Percentiles rank a stretch among this genome's conserved stretches.
Evolutionary conservation across 2,329 filamentous ascomycete species (phyloP).

Genomic region (Cladophialophora exuberans): DNA sequence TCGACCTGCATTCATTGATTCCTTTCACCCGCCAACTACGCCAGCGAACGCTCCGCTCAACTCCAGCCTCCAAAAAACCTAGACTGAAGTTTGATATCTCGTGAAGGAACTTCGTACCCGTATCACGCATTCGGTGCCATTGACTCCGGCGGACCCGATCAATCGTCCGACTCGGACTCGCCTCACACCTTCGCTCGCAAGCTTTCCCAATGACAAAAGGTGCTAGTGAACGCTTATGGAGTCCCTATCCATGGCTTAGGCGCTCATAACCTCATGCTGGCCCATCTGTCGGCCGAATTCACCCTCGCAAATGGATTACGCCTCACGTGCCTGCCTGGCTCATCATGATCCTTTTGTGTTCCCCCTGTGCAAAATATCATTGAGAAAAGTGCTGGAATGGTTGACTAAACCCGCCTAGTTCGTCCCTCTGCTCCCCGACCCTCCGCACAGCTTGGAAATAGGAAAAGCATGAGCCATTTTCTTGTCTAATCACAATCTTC

Average conservation of each 20-base stretch:
- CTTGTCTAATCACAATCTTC: neutral
- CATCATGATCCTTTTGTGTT: neutral
- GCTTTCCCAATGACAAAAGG: slow-evolving; percentile 1
- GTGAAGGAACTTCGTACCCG: neutral
- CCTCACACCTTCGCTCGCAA: neutral
- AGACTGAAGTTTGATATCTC: slow-evolving; percentile 5
- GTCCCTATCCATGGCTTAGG: neutral
- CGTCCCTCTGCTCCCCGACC: no score
- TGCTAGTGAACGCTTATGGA: no score
- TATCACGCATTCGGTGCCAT: slow-evolving; percentile 7
- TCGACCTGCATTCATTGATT: neutral
- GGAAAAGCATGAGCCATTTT: no score
- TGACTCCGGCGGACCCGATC: slow-evolving; percentile 11
- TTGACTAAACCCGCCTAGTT: neutral
- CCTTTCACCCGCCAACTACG: no score
- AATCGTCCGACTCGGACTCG: slow-evolving; percentile 12
- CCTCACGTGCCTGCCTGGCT: slow-evolving; percentile 1
- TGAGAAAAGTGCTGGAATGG: neutral
- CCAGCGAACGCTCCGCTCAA: no score
- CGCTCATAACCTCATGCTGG: neutral
- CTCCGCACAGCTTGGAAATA: no score
- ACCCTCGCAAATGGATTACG: neutral
- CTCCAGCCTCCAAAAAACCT: neutral
- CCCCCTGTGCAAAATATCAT: neutral
- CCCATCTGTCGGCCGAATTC: slow-evolving; percentile 5